Percentiles rank a stretch among this genome's conserved stretches.
Conservation (phyloP, 2,329 filamentous ascomycete species). For the Arthrobotrys conoides region DNA sequence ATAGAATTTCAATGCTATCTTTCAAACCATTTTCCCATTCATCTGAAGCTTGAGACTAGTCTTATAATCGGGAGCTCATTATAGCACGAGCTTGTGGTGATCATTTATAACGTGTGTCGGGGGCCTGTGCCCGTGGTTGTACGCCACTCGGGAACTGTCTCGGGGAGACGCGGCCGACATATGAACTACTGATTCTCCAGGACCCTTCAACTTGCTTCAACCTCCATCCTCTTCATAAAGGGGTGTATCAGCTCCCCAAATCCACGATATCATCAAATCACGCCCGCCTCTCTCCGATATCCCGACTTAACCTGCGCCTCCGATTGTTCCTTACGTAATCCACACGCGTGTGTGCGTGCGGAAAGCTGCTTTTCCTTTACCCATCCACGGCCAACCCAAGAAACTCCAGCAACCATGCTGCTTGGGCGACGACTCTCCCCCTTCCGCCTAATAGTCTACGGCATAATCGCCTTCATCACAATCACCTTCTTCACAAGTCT, state of each 20-base stretch:
- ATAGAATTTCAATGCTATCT: not conserved
- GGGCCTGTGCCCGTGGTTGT: not conserved
- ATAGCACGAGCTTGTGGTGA: too few species aligned
- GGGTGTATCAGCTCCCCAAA: not conserved
- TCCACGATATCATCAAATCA: not conserved
- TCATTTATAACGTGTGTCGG: not conserved
- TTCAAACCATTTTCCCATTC: not conserved
- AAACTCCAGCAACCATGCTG: conserved; percentile 44
- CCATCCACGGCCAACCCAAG: conserved; percentile 3
- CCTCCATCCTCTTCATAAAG: conserved; percentile 15
- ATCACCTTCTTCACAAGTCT: conserved; percentile 68
- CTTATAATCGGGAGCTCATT: too few species aligned
- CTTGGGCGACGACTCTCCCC: conserved; percentile 61
- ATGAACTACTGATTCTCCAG: conserved; percentile 4
- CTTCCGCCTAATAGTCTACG: conserved; percentile 65
- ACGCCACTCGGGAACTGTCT: not conserved
- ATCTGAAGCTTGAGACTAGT: too few species aligned
- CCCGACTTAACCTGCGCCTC: not conserved
- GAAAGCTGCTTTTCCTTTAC: conserved; percentile 13
- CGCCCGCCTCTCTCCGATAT: not conserved
- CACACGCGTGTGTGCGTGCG: not conserved
- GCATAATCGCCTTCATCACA: conserved; percentile 68
- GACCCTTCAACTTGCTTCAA: not conserved
- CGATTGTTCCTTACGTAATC: not conserved
- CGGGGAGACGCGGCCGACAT: conserved; percentile 12